Conservation (phyloP, 2,329 filamentous ascomycete genomes). For the Berkeleyomyces basicola region DNA sequence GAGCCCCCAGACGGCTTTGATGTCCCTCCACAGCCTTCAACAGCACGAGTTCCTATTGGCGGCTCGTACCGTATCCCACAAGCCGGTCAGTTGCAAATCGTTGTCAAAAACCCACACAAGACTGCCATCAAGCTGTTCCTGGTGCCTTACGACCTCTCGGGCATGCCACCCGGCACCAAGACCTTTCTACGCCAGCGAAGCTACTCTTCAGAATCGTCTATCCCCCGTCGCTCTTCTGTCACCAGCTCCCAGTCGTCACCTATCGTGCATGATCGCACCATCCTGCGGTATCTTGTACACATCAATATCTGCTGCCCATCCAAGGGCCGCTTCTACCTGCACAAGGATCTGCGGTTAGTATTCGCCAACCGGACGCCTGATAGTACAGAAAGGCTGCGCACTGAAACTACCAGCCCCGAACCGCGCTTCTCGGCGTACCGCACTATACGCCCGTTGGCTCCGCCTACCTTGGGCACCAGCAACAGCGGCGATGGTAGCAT, state of each 20-base stretch:
- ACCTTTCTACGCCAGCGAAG: conserved; percentile 91
- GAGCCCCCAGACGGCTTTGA: not conserved
- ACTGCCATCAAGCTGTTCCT: conserved; percentile 94
- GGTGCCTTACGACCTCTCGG: conserved; percentile 77
- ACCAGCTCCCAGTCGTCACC: not conserved
- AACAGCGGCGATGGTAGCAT: too few species aligned
- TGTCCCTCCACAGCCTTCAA: conserved; percentile 6
- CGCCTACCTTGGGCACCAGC: too few species aligned
- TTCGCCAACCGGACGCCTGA: conserved; percentile 95
- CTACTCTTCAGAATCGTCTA: conserved; percentile 61
- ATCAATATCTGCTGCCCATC: conserved; percentile 81
- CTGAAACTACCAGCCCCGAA: conserved; percentile 78
- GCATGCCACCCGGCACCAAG: conserved; percentile 88
- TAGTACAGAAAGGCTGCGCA: conserved; percentile 79
- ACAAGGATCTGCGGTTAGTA: conserved; percentile 83
- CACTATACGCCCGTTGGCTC: conserved; percentile 35
- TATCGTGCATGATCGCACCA: conserved; percentile 33
- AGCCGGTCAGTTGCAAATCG: conserved; percentile 85
- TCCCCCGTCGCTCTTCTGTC: conserved; percentile 3
- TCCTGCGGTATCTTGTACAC: conserved; percentile 78
- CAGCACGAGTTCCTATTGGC: conserved; percentile 47
- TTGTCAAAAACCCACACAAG: conserved; percentile 97
- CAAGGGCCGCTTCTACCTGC: conserved; percentile 71
- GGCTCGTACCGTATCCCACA: conserved; percentile 89
- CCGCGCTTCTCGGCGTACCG: conserved; percentile 79